phyloP scores from a whole-genome alignment of 352 stramenopile species.

The Globisporangium solare region DNA sequence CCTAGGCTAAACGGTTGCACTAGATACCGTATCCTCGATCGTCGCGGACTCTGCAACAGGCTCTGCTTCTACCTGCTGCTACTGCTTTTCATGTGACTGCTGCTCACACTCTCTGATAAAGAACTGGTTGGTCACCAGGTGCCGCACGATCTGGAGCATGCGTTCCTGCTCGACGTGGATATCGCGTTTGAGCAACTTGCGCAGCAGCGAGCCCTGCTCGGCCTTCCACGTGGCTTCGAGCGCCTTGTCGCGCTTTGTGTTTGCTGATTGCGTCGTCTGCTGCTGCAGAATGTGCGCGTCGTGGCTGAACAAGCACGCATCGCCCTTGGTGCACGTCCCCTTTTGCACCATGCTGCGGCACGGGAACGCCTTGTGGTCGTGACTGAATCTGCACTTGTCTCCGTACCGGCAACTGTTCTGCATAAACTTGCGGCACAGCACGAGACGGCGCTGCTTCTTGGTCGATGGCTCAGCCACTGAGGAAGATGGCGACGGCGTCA shows the following conservation, averaged over 20 bases:
- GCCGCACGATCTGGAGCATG: conserved; percentile 75
- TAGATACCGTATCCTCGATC: too few species aligned
- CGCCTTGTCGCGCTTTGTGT: conserved; percentile 25
- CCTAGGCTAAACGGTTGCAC: too few species aligned
- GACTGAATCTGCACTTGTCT: conserved; percentile 63
- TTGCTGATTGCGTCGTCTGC: conserved; percentile 18
- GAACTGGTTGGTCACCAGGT: conserved; percentile 54
- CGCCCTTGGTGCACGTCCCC: conserved; percentile 48
- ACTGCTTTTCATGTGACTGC: too few species aligned
- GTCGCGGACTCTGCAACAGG: too few species aligned
- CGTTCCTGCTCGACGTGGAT: conserved; percentile 62
- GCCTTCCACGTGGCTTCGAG: conserved; percentile 56
- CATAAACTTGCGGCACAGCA: conserved; percentile 65
- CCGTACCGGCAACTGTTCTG: conserved; percentile 59
- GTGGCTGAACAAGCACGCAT: conserved; percentile 60
- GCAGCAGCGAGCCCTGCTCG: conserved; percentile 63
- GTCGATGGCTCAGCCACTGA: conserved; percentile 16
- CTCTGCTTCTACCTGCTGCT: conserved; percentile 1
- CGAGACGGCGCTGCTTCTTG: conserved; percentile 41
- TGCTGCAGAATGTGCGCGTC: conserved; percentile 24
- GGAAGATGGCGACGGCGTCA: conserved; percentile 6
- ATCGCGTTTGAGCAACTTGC: conserved; percentile 72
- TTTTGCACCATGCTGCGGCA: conserved; percentile 58
- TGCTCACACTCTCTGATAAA: conserved; percentile 15
- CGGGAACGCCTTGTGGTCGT: conserved; percentile 52